Evolutionary conservation across 2,329 filamentous ascomycete genomes (phyloP), one percentile per base, ranked within the genome.

Genomic region (Fusarium sp.): DNA sequence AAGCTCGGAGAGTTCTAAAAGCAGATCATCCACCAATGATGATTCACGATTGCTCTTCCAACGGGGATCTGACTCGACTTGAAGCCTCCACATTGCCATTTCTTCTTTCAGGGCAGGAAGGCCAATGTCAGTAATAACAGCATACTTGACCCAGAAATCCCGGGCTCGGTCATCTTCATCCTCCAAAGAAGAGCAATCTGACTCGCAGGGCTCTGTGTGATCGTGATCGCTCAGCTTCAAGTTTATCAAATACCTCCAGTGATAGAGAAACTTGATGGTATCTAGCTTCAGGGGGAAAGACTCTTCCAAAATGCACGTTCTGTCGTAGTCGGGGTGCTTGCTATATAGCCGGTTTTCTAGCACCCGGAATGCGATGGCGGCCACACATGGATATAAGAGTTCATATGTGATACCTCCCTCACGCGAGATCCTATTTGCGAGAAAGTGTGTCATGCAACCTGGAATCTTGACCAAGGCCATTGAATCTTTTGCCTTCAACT

Each of bases 191-290:
- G 26, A 39, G 11, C 25, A 34, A 9, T 22, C 10, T 2, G 34
- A 32, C 15, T 29, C 47, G 9, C 25, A 6, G 6, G 3, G 5
- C 22, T 36, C 15, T 6, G 5, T 39, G 8, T 5, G 6, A 12
- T 19, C 10, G 31, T 2, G 19, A 10, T n/a, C 10, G 8, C 9
- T 35, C 13, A n/a, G 15, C 19, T 32, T 58, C 12, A 32, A 11
- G 7, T 25, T 24, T 7, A 58, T 25, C n/a, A 51, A 36, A 13
- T 35, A 40, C 19, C 38, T 57, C 54, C 54, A 58, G 12, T 58
- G 53, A 22, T 43, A 58, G 10, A 58, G 38, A n/a, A 50, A 58
- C 10, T 25, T 58, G 19, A 43, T 51, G 3, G 34, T 39, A 11
- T 43, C 22, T 9, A 58, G 22, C 2, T 10, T 58, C 19, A 51